Conservation (phyloP, 1,284 basidiomycete genomes). For the Inonotus obliquus region DNA sequence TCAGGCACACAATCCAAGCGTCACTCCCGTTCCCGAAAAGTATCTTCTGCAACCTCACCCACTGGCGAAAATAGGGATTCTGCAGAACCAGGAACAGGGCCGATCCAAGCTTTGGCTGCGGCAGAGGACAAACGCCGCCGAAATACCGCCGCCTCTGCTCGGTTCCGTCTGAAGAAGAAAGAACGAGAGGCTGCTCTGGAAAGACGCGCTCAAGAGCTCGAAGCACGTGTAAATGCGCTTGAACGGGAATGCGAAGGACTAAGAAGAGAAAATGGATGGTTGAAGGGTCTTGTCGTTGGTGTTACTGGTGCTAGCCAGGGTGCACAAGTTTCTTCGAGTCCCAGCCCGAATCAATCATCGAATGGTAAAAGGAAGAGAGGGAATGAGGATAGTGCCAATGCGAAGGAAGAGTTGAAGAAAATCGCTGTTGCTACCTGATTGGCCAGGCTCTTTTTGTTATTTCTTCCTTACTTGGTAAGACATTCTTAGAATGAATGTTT, state of each 20-base stretch:
- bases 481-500: not conserved
- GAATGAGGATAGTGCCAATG: not conserved
- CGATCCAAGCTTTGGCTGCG: conserved; percentile 32
- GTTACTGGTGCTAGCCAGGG: conserved; percentile 61
- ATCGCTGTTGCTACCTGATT: not conserved
- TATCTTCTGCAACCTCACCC: conserved; percentile 32
- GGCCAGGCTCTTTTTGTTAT: not conserved
- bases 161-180: conserved; percentile 98
- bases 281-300: conserved; percentile 89
- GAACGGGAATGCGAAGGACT: conserved; percentile 90
- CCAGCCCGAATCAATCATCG: conserved; percentile 14
- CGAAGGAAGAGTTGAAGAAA: not conserved
- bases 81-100: not conserved
- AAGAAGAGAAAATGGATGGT: conserved; percentile 90
- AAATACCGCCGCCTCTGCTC: conserved; percentile 96
- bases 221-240: conserved; percentile 74
- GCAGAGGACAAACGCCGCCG: conserved; percentile 90
- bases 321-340: conserved; percentile 21
- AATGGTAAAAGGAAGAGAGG: conserved; percentile 11
- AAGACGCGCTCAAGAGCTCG: conserved; percentile 85
- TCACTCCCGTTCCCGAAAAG: not conserved
- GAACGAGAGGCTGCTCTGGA: conserved; percentile 94
- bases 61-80: conserved; percentile 27
- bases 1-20: not conserved
- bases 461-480: not conserved